These are phyloP conservation scores for Stagonosporopsis rhizophila DNA, from an alignment of 2,329 filamentous ascomycete genomes.

Conservation along the genomic window DNA sequence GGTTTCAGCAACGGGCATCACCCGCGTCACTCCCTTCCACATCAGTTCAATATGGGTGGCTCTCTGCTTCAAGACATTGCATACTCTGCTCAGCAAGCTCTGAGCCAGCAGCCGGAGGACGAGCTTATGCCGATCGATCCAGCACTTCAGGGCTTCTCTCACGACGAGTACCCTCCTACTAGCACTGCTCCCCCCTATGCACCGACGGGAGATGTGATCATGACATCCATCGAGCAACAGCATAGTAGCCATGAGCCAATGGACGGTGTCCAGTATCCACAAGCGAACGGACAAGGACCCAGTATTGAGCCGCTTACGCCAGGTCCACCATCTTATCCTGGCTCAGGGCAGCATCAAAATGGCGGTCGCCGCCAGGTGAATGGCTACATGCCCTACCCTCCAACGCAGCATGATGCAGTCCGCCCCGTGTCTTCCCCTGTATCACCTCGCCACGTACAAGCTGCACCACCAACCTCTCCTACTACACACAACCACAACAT, in stretches of 20 bases:
- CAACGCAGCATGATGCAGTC: slow-evolving; percentile 12
- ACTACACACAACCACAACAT: slow-evolving; percentile 30
- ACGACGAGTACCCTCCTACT: slow-evolving; percentile 24
- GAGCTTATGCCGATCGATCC: slow-evolving; percentile 41
- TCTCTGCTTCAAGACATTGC: slow-evolving; percentile 37
- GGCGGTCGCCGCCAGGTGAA: slow-evolving; percentile 22
- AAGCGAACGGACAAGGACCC: slow-evolving; percentile 21
- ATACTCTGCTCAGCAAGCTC: slow-evolving; percentile 40
- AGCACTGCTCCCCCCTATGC: slow-evolving; percentile 24
- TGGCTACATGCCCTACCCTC: slow-evolving; percentile 16
- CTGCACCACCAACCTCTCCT: slow-evolving; percentile 25
- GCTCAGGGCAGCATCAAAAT: slow-evolving; percentile 11
- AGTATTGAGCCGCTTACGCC: slow-evolving; percentile 40
- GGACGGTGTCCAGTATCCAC: slow-evolving; percentile 7
- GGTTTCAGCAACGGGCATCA: slow-evolving; percentile 32
- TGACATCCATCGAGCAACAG: slow-evolving; percentile 46
- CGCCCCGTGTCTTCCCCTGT: slow-evolving; percentile 31
- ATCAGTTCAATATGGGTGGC: slow-evolving; percentile 29
- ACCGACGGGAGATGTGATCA: slow-evolving; percentile 34
- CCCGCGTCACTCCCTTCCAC: slow-evolving; percentile 32
- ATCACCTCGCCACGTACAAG: slow-evolving; percentile 26
- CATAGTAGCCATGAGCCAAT: slow-evolving; percentile 20
- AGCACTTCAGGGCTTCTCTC: slow-evolving; percentile 34
- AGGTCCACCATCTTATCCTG: slow-evolving; percentile 22
- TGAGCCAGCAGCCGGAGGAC: slow-evolving; percentile 30